Evolutionary conservation across 306 rosid genomes (phyloP), one percentile per base, ranked within the genome.

Genomic region (Parietaria judaica): DNA sequence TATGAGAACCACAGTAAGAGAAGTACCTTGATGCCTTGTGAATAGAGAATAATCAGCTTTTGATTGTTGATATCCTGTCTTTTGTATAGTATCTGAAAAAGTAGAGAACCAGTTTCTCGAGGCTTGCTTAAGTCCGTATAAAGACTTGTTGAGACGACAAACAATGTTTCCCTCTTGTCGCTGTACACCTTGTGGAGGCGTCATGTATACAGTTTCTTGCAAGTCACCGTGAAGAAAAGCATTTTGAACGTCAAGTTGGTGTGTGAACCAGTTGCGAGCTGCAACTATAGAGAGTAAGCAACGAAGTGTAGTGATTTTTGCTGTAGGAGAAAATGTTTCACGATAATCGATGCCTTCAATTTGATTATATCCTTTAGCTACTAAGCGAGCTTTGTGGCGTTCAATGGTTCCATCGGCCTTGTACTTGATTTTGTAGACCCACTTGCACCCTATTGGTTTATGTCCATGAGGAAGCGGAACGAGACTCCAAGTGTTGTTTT

Each of bases 351-450:
- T 7, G 36, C 65, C 65, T n/a, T 44, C 65, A 41, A 60, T 11
- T 60, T 45, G 39, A 31, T 10, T 48, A 6, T 62, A 62, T 62
- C 43, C 66, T 6, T 62, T 62, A 1, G 56, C 17, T 17, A 62
- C 15, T 12, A 62, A 55, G 34, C 43, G 51, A 41, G 64, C 64
- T 1, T 51, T 51, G 48, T 63, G 11, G 11, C 64, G 16, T 8
- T 36, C 38, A 51, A 66, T 55, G 34, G 54, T 41, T 13, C 16
- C 54, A 11, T 66, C 54, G 17, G 46, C 41, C 11, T 44, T 43
- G 49, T 64, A 64, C 3, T 64, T 64, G 5, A n/a, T 64, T 14
- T 64, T 63, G 67, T 49, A 63, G 6, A 63, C 67, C 58, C 58
- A 63, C 38, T 50, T 63, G 10, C 15, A 63, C 1, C 54, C 44